These are phyloP conservation scores for Pleurotus sapidus DNA, from an alignment of 768 basidiomycete genomes.

Conservation along the genomic window DNA sequence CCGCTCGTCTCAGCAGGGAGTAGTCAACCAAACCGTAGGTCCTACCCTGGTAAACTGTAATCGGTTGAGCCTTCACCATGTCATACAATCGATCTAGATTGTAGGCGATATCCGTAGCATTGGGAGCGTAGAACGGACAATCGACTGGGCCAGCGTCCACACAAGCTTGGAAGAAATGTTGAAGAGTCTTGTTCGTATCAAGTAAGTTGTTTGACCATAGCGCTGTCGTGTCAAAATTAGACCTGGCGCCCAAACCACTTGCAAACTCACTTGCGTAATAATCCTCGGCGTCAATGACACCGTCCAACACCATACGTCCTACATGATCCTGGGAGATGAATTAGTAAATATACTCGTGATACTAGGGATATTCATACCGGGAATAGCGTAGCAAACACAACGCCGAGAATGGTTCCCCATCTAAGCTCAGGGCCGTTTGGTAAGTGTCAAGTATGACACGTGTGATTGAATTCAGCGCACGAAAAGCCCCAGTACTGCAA, in stretches of 20 bases:
- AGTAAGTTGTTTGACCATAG: conserved; percentile 31
- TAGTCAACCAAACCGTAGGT: conserved; percentile 38
- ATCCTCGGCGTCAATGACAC: conserved; percentile 35
- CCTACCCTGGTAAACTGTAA: conserved; percentile 26
- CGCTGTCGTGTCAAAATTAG: conserved; percentile 16
- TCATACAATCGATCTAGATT: conserved; percentile 34
- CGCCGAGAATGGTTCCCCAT: conserved; percentile 19
- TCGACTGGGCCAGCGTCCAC: conserved; percentile 29
- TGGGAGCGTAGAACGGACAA: conserved; percentile 37
- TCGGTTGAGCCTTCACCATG: conserved; percentile 25
- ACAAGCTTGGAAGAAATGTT: conserved; percentile 33
- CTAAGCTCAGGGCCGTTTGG: too few species aligned
- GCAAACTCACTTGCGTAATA: conserved; percentile 31
- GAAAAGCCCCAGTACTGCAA: conserved; percentile 28
- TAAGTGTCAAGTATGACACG: background rate
- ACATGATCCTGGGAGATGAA: conserved; percentile 28
- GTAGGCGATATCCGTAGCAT: conserved; percentile 25
- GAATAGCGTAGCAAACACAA: conserved; percentile 19
- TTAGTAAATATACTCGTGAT: too few species aligned
- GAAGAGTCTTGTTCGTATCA: conserved; percentile 33
- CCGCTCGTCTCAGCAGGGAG: conserved; percentile 18
- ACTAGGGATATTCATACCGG: too few species aligned
- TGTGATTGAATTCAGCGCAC: conserved; percentile 12
- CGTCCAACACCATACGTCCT: conserved; percentile 33
- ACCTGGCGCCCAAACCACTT: too few species aligned